These are phyloP conservation scores for Coniferiporia sulphurascens DNA, from an alignment of 1,284 basidiomycete species.

Conservation along the genomic window DNA sequence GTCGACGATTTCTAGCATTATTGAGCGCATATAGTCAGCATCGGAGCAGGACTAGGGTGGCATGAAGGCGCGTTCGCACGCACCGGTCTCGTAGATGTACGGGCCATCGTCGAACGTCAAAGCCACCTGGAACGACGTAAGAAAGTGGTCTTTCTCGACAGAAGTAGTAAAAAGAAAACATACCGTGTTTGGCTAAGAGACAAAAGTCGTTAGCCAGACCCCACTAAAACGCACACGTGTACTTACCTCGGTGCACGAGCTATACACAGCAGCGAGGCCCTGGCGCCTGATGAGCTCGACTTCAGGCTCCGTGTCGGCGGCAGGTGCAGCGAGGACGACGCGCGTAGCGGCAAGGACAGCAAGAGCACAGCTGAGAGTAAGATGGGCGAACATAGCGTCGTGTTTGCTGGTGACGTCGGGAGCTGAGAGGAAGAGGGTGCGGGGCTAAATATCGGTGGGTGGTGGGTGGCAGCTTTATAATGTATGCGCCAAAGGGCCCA, in stretches of 20 bases:
- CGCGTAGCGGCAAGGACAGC: not conserved
- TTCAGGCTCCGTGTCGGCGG: conserved; percentile 10
- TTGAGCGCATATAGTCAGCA: not conserved
- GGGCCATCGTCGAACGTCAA: conserved; percentile 19
- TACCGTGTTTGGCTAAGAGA: conserved; percentile 14
- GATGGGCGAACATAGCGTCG: not conserved
- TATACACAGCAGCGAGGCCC: conserved; percentile 16
- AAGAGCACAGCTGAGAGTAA: not conserved
- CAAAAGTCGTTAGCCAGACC: not conserved
- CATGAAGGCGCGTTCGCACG: not conserved
- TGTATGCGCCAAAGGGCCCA: too few relatives aligned
- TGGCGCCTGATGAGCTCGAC: conserved; percentile 14
- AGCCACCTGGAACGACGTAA: conserved; percentile 10
- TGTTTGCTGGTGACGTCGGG: not conserved
- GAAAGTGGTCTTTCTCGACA: not conserved
- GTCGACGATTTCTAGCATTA: conserved; percentile 21
- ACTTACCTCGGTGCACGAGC: conserved; percentile 11
- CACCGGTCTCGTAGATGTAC: conserved; percentile 17
- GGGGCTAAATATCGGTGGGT: too few relatives aligned
- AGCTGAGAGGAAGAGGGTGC: too few relatives aligned
- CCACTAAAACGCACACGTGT: not conserved
- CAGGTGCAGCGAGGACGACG: conserved; percentile 9
- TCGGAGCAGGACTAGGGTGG: not conserved
- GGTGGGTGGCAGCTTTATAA: too few relatives aligned
- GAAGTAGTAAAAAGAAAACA: not conserved